phyloP scores from a whole-genome alignment of 2,329 filamentous ascomycete species.

The Paraphoma chrysanthemicola region DNA sequence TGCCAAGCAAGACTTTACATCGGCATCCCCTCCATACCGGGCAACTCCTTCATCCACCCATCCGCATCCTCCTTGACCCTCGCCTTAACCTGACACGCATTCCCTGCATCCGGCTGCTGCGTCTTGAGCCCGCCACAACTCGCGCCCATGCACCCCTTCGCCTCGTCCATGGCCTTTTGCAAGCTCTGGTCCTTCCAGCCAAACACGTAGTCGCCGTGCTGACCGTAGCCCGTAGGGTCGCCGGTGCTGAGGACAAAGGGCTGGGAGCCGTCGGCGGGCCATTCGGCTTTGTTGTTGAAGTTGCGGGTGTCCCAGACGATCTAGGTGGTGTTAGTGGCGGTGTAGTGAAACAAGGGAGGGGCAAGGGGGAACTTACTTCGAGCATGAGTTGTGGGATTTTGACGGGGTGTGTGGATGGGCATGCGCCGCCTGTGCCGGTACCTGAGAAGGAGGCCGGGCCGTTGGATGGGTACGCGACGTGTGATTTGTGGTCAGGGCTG shows the following conservation, averaged over 20 bases:
- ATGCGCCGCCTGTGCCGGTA: constrained; percentile 40
- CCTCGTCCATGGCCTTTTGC: constrained; percentile 39
- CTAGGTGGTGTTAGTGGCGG: too few species aligned
- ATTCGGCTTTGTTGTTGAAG: constrained; percentile 45
- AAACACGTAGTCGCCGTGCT: constrained; percentile 40
- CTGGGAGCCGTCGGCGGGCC: constrained; percentile 36
- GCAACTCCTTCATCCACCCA: constrained; percentile 24
- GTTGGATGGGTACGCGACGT: constrained; percentile 52
- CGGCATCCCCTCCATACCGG: constrained; percentile 13
- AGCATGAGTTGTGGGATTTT: constrained; percentile 55
- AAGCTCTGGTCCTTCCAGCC: constrained; percentile 40
- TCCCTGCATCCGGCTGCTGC: constrained; percentile 22
- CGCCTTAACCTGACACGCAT: constrained; percentile 24
- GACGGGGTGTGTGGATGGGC: constrained; percentile 52
- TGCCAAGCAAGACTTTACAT: too few species aligned
- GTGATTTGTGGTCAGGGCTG: constrained; percentile 62
- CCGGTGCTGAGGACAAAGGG: constrained; percentile 36
- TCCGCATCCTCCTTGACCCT: constrained; percentile 29
- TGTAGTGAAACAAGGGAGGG: too few species aligned
- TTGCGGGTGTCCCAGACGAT: constrained; percentile 52
- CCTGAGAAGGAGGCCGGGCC: constrained; percentile 26
- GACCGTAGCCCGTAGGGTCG: constrained; percentile 30
- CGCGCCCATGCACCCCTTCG: constrained; percentile 32
- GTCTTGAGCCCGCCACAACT: constrained; percentile 26
- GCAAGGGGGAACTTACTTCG: too few species aligned